Percentiles rank a stretch among this genome's conserved stretches.
phyloP scores from a whole-genome alignment of 2,329 filamentous ascomycete species.

The Aphanoascus verrucosus region DNA sequence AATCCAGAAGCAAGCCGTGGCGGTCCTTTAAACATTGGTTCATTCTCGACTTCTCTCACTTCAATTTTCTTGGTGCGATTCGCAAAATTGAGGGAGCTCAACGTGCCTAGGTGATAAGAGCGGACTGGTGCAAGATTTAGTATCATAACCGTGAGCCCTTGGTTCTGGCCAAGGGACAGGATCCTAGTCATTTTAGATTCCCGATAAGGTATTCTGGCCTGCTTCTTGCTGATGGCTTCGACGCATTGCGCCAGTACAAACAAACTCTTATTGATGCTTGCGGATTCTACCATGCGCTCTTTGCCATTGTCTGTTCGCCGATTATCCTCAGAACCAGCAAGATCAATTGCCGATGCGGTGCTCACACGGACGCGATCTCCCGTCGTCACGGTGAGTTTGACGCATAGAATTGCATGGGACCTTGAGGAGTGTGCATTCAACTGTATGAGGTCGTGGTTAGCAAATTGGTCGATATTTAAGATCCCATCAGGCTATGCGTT shows the following conservation, averaged over 20 bases:
- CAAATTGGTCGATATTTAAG: slow-evolving; percentile 6
- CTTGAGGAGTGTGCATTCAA: slow-evolving; percentile 83
- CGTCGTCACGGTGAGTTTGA: slow-evolving; percentile 71
- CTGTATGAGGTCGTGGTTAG: slow-evolving; percentile 26
- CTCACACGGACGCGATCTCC: slow-evolving; percentile 60
- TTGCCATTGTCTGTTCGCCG: slow-evolving; percentile 86
- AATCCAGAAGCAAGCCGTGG: slow-evolving; percentile 40
- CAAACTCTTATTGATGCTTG: slow-evolving; percentile 93
- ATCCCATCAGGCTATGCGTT: neutral
- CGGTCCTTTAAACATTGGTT: slow-evolving; percentile 73
- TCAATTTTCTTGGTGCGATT: slow-evolving; percentile 95
- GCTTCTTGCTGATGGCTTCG: slow-evolving; percentile 75
- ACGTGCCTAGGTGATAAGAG: slow-evolving; percentile 84
- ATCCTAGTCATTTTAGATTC: slow-evolving; percentile 98
- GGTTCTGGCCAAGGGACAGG: slow-evolving; percentile 82
- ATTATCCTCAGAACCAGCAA: slow-evolving; percentile 94
- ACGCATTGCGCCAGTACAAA: slow-evolving; percentile 93
- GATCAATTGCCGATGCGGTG: slow-evolving; percentile 84
- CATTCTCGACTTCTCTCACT: slow-evolving; percentile 88
- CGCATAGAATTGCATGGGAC: slow-evolving; percentile 81
- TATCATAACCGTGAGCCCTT: slow-evolving; percentile 93
- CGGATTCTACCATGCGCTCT: slow-evolving; percentile 84
- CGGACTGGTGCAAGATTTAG: slow-evolving; percentile 84
- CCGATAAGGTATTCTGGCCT: slow-evolving; percentile 72
- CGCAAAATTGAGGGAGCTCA: slow-evolving; percentile 89